phyloP scores from a whole-genome alignment of 1,139 yeast genomes.

The Yamadazyma buinensis region DNA sequence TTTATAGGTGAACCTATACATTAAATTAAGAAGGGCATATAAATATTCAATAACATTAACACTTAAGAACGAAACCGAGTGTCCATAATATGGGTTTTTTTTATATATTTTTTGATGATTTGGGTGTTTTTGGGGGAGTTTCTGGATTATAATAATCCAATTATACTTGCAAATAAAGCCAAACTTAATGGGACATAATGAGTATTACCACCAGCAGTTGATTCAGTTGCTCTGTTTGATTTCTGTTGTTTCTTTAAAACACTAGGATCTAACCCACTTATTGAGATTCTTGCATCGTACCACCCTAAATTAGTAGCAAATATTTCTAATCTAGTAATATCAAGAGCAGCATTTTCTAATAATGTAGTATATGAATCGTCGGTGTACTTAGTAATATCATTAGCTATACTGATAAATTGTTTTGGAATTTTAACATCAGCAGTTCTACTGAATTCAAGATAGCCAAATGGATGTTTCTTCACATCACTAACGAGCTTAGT shows the following conservation, averaged over 20 bases:
- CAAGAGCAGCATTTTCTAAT: constrained; percentile 18
- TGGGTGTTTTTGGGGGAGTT: too few relatives aligned
- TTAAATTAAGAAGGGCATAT: too few relatives aligned
- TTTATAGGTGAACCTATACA: too few relatives aligned
- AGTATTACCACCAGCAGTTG: constrained; percentile 4
- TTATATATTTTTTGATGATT: too few relatives aligned
- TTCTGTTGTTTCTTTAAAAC: neutral
- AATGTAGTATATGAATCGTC: constrained; percentile 33
- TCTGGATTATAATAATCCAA: constrained; percentile 5
- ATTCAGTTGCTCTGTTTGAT: constrained; percentile 1
- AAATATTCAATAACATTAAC: too few relatives aligned
- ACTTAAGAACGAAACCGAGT: too few relatives aligned
- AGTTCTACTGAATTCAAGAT: constrained; percentile 21
- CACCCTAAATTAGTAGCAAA: constrained; percentile 37
- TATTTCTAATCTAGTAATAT: constrained; percentile 20
- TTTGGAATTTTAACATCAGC: constrained; percentile 21
- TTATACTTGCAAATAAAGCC: neutral
- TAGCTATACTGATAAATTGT: constrained; percentile 21
- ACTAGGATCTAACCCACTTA: constrained; percentile 9
- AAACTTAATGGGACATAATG: neutral
- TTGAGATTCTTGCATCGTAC: constrained; percentile 20
- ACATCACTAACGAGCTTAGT: constrained; percentile 29
- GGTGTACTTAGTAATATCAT: constrained; percentile 22
- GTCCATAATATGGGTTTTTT: too few relatives aligned
- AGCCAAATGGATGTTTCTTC: constrained; percentile 18